A percentile compares a stretch with the other conserved stretches of the same genome.
Conservation (phyloP, 192 early-diverging fungal genomes). For the Thoreauomyces humboldtii region DNA sequence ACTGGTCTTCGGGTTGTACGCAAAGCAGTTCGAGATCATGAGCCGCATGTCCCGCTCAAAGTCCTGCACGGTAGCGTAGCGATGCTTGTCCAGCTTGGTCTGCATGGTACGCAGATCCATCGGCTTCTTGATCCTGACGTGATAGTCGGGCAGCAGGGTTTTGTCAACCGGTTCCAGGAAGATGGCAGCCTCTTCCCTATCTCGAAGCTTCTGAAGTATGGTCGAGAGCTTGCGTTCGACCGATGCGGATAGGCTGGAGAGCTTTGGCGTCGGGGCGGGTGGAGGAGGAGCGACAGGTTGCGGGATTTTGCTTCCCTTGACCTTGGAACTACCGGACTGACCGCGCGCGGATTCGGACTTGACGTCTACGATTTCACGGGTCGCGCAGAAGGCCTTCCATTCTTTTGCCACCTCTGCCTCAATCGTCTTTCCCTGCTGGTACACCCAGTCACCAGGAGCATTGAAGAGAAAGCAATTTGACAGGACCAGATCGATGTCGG, state of each 20-base stretch:
- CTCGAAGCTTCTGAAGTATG: no score
- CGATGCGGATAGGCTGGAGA: no score
- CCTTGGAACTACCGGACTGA: no score
- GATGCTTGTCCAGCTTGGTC: constrained; percentile 48
- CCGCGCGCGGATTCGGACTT: no score
- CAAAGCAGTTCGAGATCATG: constrained; percentile 72
- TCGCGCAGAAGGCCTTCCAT: constrained; percentile 23
- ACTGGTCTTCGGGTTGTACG: constrained; percentile 62
- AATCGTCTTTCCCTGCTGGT: constrained; percentile 28
- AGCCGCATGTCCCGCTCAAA: constrained; percentile 61
- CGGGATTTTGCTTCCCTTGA: no score
- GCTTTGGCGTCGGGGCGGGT: no score
- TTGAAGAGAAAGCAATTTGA: constrained; percentile 63
- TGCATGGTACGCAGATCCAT: constrained; percentile 73
- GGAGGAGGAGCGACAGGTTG: no score
- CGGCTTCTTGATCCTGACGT: constrained; percentile 56
- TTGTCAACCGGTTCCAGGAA: constrained; percentile 54
- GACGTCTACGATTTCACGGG: no score
- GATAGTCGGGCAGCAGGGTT: constrained; percentile 43
- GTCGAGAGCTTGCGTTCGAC: no score
- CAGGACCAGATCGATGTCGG: constrained; percentile 63
- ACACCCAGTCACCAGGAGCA: constrained; percentile 50
- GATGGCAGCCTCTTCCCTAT: constrained; percentile 25
- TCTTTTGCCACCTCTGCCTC: constrained; percentile 30
- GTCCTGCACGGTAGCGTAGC: constrained; percentile 47